Conservation (phyloP, 1,284 basidiomycete genomes). For the Ceratobasidium sp. region DNA sequence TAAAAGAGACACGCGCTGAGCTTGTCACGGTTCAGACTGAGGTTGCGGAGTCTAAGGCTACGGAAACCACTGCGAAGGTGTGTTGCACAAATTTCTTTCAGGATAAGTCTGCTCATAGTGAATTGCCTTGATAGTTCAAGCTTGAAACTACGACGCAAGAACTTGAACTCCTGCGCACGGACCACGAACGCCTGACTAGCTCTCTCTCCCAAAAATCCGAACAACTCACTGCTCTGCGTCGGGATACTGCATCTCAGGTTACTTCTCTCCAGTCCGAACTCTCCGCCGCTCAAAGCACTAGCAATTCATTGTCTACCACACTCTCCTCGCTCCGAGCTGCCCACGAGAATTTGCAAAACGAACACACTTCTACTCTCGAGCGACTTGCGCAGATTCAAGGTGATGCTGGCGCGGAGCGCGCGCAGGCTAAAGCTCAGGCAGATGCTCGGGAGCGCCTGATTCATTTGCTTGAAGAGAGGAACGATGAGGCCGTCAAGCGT, state of each 20-base stretch:
- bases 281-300: constrained; percentile 39
- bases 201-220: constrained; percentile 44
- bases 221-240: constrained; percentile 71
- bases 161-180: constrained; percentile 74
- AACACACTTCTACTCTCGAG: constrained; percentile 71
- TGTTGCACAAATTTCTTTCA: background rate
- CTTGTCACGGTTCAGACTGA: constrained; percentile 71
- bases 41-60: constrained; percentile 72
- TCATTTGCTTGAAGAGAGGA: constrained; percentile 82
- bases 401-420: constrained; percentile 81
- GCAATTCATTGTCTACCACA: constrained; percentile 69
- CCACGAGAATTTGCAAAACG: constrained; percentile 73
- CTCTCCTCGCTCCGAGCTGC: constrained; percentile 70
- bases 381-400: constrained; percentile 76
- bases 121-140: constrained; percentile 69
- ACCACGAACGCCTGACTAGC: constrained; percentile 69
- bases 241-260: constrained; percentile 78
- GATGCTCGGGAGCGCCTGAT: constrained; percentile 76
- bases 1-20: constrained; percentile 80
- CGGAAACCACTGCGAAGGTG: constrained; percentile 76
- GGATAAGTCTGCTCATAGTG: background rate
- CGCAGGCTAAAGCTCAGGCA: constrained; percentile 78
- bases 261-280: constrained; percentile 76
- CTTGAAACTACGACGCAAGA: constrained; percentile 82
- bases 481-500: constrained; percentile 78